These are phyloP conservation scores for Colletotrichum phormii DNA, from an alignment of 2,329 filamentous ascomycete genomes.

Conservation along the genomic window DNA sequence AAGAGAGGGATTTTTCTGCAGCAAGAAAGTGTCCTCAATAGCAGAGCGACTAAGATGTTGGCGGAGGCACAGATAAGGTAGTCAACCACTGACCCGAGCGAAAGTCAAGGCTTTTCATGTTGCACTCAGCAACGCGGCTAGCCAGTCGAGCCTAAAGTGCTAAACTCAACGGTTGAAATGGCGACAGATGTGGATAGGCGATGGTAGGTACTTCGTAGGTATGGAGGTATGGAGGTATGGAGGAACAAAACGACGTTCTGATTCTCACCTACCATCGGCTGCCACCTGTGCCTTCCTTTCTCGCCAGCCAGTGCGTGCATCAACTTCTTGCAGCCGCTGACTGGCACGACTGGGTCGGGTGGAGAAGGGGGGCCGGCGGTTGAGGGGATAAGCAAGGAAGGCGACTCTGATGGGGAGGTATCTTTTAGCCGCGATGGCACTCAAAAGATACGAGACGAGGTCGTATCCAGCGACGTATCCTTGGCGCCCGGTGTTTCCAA, in stretches of 20 bases:
- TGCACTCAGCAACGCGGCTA: constrained; percentile 23
- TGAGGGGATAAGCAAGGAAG: constrained; percentile 28
- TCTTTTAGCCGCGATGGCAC: background rate
- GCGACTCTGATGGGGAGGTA: background rate
- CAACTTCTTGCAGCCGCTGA: constrained; percentile 24
- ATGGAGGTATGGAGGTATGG: background rate
- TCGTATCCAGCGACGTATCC: constrained; percentile 4
- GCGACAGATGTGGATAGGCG: background rate
- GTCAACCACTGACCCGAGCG: background rate
- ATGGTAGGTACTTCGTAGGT: no score
- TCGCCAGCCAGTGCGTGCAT: constrained; percentile 23
- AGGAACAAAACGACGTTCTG: background rate
- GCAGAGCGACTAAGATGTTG: background rate
- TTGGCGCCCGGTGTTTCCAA: constrained; percentile 32
- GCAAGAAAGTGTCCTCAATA: background rate
- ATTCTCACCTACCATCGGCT: constrained; percentile 23
- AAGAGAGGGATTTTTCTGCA: constrained; percentile 18
- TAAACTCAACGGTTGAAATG: background rate
- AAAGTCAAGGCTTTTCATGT: constrained; percentile 1
- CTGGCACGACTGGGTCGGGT: constrained; percentile 27
- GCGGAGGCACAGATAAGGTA: constrained; percentile 12
- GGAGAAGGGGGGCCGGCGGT: constrained; percentile 11
- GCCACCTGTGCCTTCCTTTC: constrained; percentile 27
- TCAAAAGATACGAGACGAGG: background rate
- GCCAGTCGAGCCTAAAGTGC: background rate